phyloP scores from a whole-genome alignment of 2,329 filamentous ascomycete species.

The Decorospora gaudefroyi region DNA sequence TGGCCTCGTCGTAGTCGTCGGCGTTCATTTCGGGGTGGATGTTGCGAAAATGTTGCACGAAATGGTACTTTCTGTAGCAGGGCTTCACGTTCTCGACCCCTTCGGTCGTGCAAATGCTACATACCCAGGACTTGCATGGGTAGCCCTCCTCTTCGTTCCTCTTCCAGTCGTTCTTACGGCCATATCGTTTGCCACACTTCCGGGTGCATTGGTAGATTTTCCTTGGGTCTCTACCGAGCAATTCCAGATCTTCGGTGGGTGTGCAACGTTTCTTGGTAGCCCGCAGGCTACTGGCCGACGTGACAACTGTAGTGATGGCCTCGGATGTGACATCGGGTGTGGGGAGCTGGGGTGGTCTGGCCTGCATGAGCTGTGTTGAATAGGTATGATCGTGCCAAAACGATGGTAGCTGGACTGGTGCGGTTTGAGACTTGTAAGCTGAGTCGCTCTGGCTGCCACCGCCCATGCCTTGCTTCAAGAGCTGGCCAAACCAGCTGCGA shows the following conservation, averaged over 20 bases:
- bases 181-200: constrained; percentile 47
- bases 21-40: constrained; percentile 43
- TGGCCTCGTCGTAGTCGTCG: constrained; percentile 40
- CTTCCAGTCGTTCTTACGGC: constrained; percentile 48
- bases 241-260: constrained; percentile 36
- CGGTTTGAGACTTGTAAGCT: constrained; percentile 47
- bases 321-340: too few relatives aligned
- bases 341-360: constrained; percentile 17
- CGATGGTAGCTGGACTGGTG: constrained; percentile 28
- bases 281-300: constrained; percentile 26
- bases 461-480: constrained; percentile 45
- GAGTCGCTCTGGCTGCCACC: constrained; percentile 37
- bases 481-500: constrained; percentile 44
- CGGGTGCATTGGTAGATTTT: constrained; percentile 48
- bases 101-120: constrained; percentile 38
- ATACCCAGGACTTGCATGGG: constrained; percentile 44
- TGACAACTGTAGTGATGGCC: constrained; percentile 21
- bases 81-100: constrained; percentile 45
- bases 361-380: constrained; percentile 20
- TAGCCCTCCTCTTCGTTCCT: constrained; percentile 48
- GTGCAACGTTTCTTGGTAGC: constrained; percentile 45
- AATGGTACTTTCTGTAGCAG: constrained; percentile 46
- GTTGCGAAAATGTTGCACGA: constrained; percentile 47
- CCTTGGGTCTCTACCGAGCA: constrained; percentile 39
- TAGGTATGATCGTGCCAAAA: constrained; percentile 26